These are phyloP conservation scores for Glebionis coronaria DNA, from an alignment of 129 eudicot species.

Conservation along the genomic window DNA sequence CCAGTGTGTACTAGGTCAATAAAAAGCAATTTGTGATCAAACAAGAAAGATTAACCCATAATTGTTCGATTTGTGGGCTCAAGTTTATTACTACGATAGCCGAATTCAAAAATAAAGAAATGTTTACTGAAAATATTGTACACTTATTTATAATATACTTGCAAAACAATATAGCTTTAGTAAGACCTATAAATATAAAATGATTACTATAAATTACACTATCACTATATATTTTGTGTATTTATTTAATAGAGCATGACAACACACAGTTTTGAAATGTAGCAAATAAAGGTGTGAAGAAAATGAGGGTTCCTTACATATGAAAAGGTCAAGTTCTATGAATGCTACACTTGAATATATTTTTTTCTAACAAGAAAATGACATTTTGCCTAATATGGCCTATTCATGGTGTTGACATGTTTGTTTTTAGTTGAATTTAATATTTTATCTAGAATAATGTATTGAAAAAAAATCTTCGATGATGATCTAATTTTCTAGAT, in stretches of 20 bases:
- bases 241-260: slow-evolving; percentile 33
- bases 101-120: no score
- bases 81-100: no score
- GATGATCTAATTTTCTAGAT: slow-evolving; percentile 16
- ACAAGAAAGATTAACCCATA: no score
- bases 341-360: slow-evolving; percentile 23
- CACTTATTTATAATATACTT: no score
- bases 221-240: not conserved
- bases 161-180: not conserved
- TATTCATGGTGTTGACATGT: slow-evolving; percentile 38
- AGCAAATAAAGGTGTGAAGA: slow-evolving; percentile 31
- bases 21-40: no score
- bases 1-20: no score
- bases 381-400: slow-evolving; percentile 38
- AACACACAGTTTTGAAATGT: slow-evolving; percentile 31
- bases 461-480: slow-evolving; percentile 20
- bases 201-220: slow-evolving; percentile 9
- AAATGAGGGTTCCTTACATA: slow-evolving; percentile 31
- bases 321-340: slow-evolving; percentile 45
- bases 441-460: not conserved
- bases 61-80: no score
- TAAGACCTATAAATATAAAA: not conserved
- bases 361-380: slow-evolving; percentile 33
- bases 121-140: not conserved
- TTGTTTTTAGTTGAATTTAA: slow-evolving; percentile 32